A percentile compares a stretch with the other conserved stretches of the same genome.
These are phyloP conservation scores for Tuber umbilicatum DNA, from an alignment of 495 filamentous ascomycete genomes.

Conservation along the genomic window DNA sequence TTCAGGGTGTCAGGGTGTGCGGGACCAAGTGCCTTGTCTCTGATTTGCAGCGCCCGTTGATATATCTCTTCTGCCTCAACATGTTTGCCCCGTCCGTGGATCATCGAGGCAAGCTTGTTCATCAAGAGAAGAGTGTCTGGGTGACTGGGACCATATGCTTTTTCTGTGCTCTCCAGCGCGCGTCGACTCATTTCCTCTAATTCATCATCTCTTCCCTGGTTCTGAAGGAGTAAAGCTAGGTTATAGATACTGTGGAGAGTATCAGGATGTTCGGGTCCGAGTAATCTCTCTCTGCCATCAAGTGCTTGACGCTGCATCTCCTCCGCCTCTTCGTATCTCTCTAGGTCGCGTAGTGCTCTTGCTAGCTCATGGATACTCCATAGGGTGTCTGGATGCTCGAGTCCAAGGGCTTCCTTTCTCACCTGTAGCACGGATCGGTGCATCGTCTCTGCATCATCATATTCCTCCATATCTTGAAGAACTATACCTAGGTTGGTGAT, in stretches of 20 bases:
- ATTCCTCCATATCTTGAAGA: conserved; percentile 40
- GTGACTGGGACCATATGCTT: background rate
- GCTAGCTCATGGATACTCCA: conserved; percentile 39
- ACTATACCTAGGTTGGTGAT: conserved; percentile 39
- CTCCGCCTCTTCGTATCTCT: conserved; percentile 44
- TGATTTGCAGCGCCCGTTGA: background rate
- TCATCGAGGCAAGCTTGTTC: background rate
- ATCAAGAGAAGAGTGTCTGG: background rate
- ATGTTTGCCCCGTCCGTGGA: background rate
- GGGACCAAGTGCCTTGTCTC: conserved; percentile 1
- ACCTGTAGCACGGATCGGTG: conserved; percentile 34
- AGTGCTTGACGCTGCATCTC: conserved; percentile 33
- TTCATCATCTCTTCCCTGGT: background rate
- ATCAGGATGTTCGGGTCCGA: conserved; percentile 40
- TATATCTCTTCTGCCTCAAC: conserved; percentile 17
- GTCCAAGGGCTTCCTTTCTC: conserved; percentile 40
- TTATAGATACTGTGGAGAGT: conserved; percentile 19
- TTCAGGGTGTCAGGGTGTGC: background rate
- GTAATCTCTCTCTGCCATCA: conserved; percentile 34
- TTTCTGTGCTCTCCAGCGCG: background rate
- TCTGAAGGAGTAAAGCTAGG: conserved; percentile 10
- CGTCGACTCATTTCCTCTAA: background rate
- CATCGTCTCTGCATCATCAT: conserved; percentile 43
- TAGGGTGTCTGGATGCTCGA: conserved; percentile 40
- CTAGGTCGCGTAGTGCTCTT: conserved; percentile 36